Percentiles rank a stretch among this genome's conserved stretches.
phyloP scores from a whole-genome alignment of 495 filamentous ascomycete species.

The Chaetomium fimeti region DNA sequence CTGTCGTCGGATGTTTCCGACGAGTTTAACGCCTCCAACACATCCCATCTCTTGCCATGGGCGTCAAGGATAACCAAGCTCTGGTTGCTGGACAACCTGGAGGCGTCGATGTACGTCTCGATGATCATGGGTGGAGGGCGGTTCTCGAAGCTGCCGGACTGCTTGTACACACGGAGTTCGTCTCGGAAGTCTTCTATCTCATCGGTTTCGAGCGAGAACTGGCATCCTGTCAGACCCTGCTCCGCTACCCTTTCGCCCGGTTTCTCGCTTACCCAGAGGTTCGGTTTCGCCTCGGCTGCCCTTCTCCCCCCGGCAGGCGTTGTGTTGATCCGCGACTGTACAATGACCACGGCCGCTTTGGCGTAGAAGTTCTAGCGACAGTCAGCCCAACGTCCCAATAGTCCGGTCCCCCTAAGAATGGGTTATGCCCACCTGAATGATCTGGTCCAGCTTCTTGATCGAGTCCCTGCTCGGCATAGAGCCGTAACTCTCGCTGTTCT shows the following conservation, averaged over 20 bases:
- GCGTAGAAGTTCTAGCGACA: constrained; percentile 75
- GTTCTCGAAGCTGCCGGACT: constrained; percentile 69
- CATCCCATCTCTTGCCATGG: constrained; percentile 88
- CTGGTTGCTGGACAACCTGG: constrained; percentile 77
- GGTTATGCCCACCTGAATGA: constrained; percentile 70
- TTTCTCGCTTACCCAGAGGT: constrained; percentile 81
- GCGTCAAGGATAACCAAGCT: constrained; percentile 85
- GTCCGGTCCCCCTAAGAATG: background rate
- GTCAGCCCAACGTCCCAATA: constrained; percentile 23
- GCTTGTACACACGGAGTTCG: constrained; percentile 75
- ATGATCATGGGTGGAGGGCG: constrained; percentile 84
- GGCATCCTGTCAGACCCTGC: constrained; percentile 4
- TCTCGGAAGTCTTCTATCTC: constrained; percentile 84
- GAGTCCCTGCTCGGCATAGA: constrained; percentile 57
- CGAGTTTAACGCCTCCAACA: constrained; percentile 72
- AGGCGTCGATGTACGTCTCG: constrained; percentile 84
- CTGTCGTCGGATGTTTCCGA: constrained; percentile 58
- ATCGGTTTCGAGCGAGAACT: constrained; percentile 95
- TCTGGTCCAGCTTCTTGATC: constrained; percentile 78
- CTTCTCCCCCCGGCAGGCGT: constrained; percentile 59
- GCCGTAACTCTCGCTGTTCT: constrained; percentile 46
- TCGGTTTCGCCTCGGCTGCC: constrained; percentile 59
- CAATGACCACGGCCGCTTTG: constrained; percentile 82
- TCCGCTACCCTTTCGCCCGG: background rate
- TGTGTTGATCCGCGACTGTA: constrained; percentile 72